phyloP scores from a whole-genome alignment of 495 filamentous ascomycete genomes.

The Hypoxylon trugodes region DNA sequence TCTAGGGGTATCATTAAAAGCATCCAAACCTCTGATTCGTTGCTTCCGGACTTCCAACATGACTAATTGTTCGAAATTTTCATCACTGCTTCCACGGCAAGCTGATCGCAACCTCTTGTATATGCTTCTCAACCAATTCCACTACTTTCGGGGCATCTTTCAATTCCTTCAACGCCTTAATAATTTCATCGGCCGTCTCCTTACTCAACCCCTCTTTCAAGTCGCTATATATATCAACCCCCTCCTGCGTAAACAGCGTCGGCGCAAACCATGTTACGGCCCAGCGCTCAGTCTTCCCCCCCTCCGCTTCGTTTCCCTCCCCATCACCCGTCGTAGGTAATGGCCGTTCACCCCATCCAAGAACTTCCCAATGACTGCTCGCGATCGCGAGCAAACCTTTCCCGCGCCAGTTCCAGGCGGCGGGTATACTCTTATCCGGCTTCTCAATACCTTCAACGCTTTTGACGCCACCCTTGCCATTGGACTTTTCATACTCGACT shows the following conservation, averaged over 20 bases:
- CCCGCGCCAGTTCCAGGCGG: conserved; percentile 75
- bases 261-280: conserved; percentile 79
- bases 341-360: conserved; percentile 68
- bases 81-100: conserved; percentile 54
- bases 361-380: conserved; percentile 74
- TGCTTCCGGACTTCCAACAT: background rate
- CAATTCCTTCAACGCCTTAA: conserved; percentile 53
- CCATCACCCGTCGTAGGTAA: conserved; percentile 43
- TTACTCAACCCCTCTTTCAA: conserved; percentile 59
- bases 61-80: conserved; percentile 1
- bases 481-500: conserved; percentile 68
- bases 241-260: conserved; percentile 77
- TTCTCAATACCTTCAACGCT: conserved; percentile 71
- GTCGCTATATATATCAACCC: conserved; percentile 75
- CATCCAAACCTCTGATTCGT: background rate
- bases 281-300: conserved; percentile 60
- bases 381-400: conserved; percentile 72
- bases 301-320: conserved; percentile 32
- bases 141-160: conserved; percentile 48
- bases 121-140: conserved; percentile 51
- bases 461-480: conserved; percentile 57
- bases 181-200: conserved; percentile 55
- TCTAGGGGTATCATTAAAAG: conserved; percentile 27
- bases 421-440: conserved; percentile 48
- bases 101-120: conserved; percentile 55